Evolutionary conservation across 331 rosid genomes (phyloP), one percentile per base, ranked within the genome.

Genomic region (Rhamnella rubrinervis): DNA sequence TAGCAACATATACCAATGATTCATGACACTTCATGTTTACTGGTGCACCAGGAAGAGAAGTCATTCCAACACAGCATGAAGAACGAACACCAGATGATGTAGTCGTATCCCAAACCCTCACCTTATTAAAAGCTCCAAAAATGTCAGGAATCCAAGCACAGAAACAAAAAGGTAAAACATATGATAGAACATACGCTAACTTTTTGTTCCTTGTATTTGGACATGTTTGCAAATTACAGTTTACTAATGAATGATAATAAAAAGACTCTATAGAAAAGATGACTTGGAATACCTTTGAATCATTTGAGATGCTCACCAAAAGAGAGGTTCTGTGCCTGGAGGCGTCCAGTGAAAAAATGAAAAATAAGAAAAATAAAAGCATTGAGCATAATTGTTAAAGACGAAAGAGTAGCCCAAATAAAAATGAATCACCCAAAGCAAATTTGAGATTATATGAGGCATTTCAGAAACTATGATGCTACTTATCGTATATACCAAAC

Each of bases 61-160:
- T 77, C 91, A 70, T 83, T 68, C 97, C 97, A 75, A 90, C 96
- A 51, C 96, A 92, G 74, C 83, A 79, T 18, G 97, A 83, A 8
- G 92, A 83, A 68, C 87, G 85, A 62, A 40, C 78, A 57, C 84
- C 61, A 25, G 95, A 81, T 53, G 91, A 77, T 63, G 86, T 49
- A 63, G 85, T 77, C 2, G 85, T 75, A 79, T 92, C 96, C 98
- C 98, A 92, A 73, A 92, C 87, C 82, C 88, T 85, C 70, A 90
- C 93, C 97, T 92, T 53, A 51, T 28, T 51, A 72, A 15, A 56
- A 60, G 71, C n/a, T 56, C 75, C 56, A 59, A 17, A 17, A 28
- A 74, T 65, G 66, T 84, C 51, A 73, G 58, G 72, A 52, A 62
- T 10, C 8, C 25, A 61, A 67, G 37, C 28, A 72, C 59, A 13